Conservation (phyloP, 441 rosid genomes). For the Omphalea diandra region DNA sequence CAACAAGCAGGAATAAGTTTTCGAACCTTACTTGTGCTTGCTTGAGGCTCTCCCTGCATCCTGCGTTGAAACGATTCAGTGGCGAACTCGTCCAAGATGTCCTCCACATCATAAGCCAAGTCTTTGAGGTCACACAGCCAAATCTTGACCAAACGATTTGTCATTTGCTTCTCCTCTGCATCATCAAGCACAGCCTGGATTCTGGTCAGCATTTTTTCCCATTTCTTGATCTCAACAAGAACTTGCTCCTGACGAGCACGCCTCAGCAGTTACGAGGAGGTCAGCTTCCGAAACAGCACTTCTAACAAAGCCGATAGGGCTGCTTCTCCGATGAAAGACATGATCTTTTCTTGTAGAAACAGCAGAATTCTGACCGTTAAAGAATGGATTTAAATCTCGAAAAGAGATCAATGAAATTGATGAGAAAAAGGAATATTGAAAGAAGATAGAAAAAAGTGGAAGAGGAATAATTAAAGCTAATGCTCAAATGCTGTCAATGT, state of each 20-base stretch:
- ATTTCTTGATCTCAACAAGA: conserved; percentile 15
- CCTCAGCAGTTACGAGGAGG: conserved; percentile 8
- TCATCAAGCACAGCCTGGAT: not conserved
- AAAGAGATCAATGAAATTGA: too few species aligned
- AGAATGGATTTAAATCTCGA: too few species aligned
- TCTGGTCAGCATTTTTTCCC: not conserved
- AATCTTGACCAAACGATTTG: not conserved
- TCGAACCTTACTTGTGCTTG: conserved; percentile 12
- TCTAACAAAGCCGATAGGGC: conserved; percentile 2
- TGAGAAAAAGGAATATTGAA: too few species aligned
- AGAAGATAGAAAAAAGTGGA: too few species aligned
- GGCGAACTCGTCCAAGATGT: conserved; percentile 18
- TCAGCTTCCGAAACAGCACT: not conserved
- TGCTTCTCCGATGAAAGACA: conserved; percentile 11
- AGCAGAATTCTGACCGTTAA: not conserved
- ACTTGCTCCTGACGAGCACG: conserved; percentile 10
- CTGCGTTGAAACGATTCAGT: conserved; percentile 3
- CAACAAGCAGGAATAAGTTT: not conserved
- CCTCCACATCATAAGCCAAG: conserved; percentile 25
- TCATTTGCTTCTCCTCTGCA: conserved; percentile 18
- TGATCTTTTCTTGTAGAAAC: not conserved
- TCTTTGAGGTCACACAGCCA: conserved; percentile 29
- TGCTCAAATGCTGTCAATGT: too few species aligned
- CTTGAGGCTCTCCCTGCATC: not conserved
- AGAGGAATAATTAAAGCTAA: too few species aligned